These are phyloP conservation scores for Stellera chamaejasme DNA, from an alignment of 345 rosid genomes.

Conservation along the genomic window DNA sequence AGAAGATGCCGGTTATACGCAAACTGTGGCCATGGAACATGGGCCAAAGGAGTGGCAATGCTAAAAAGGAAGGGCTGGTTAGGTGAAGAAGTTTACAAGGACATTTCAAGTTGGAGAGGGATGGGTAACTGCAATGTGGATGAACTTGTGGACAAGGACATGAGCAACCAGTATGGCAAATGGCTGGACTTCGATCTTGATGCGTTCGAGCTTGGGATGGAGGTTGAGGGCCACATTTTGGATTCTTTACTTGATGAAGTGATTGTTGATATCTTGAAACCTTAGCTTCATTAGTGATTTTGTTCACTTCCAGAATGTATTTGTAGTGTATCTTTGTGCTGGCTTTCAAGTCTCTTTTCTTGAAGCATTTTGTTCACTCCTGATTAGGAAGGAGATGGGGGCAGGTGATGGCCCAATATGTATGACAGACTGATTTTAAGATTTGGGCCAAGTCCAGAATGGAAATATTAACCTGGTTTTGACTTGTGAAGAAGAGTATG, in stretches of 20 bases:
- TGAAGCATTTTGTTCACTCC: no score
- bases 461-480: no score
- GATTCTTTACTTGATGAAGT: slow-evolving; percentile 57
- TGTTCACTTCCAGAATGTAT: background rate
- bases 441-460: no score
- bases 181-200: slow-evolving; percentile 77
- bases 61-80: slow-evolving; percentile 48
- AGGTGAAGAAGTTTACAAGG: slow-evolving; percentile 65
- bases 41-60: slow-evolving; percentile 44
- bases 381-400: no score
- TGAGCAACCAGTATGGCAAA: slow-evolving; percentile 72
- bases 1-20: slow-evolving; percentile 41
- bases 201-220: slow-evolving; percentile 47
- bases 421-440: no score
- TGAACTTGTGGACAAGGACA: slow-evolving; percentile 86
- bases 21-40: slow-evolving; percentile 45
- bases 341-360: slow-evolving; percentile 4
- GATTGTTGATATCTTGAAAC: slow-evolving; percentile 33
- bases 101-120: slow-evolving; percentile 52
- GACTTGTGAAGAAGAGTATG: no score
- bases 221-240: slow-evolving; percentile 49
- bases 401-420: no score
- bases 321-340: background rate
- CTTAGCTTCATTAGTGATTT: slow-evolving; percentile 7
- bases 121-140: slow-evolving; percentile 85